Evolutionary conservation across 352 stramenopile genomes (phyloP).

Genomic region (Globisporangium viniferum): DNA sequence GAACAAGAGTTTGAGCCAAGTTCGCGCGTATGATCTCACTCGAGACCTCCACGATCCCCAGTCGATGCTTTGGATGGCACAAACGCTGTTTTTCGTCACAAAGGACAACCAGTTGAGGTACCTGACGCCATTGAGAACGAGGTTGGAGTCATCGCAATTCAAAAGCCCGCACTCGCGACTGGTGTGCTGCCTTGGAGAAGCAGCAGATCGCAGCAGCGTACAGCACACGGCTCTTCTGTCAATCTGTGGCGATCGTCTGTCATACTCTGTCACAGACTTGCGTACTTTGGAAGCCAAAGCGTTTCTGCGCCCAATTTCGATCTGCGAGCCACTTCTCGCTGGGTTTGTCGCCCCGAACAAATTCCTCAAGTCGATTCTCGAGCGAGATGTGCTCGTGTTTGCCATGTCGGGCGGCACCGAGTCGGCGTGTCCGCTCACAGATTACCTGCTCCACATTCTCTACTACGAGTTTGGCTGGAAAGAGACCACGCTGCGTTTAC

Average conservation of each 20-base stretch:
- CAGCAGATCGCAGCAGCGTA: background rate
- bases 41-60: conserved; percentile 36
- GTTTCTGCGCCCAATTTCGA: conserved; percentile 37
- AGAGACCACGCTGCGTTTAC: conserved; percentile 41
- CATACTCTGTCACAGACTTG: conserved; percentile 40
- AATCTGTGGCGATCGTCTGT: conserved; percentile 52
- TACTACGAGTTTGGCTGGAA: conserved; percentile 63
- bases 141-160: background rate
- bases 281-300: conserved; percentile 33
- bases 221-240: conserved; percentile 36
- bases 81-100: conserved; percentile 64
- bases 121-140: conserved; percentile 32
- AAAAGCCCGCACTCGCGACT: conserved; percentile 16
- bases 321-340: conserved; percentile 54
- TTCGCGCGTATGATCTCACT: conserved; percentile 37
- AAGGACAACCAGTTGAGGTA: conserved; percentile 46
- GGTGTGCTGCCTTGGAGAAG: conserved; percentile 29
- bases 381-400: conserved; percentile 62
- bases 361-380: conserved; percentile 51
- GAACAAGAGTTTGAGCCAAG: conserved; percentile 27
- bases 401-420: conserved; percentile 35
- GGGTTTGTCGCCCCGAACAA: conserved; percentile 34
- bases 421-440: conserved; percentile 42
- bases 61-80: conserved; percentile 66
- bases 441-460: conserved; percentile 36